Base-by-base conservation (phyloP, 257 asterid genomes). In the Fraxinus cuspidata region DNA sequence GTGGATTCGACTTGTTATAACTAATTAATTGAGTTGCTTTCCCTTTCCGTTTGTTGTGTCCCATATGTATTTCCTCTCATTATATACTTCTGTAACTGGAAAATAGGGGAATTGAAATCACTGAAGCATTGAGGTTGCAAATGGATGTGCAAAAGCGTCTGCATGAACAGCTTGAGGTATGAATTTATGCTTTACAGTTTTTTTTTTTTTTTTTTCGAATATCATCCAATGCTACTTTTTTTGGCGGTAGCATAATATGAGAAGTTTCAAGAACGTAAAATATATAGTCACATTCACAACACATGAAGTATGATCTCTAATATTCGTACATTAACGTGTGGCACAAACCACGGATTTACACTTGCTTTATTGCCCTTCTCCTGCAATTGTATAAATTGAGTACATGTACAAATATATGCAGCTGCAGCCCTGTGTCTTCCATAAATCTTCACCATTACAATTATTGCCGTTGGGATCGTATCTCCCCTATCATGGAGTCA, bases 71-170 rank as follows among this genome's bases (percentile, higher is more conserved):
- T 72, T 32, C 51, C 64, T 77, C 81, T 70, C 79, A 81, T 56
- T 78, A 19, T 60, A 56, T 76, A 75, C 81, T 56, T 49, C 44
- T 68, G 66, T 28, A 60, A 47, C 77, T 73, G 34, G 34, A 37
- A 73, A 74, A 75, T 87, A 93, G 98, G 82, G 97, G 98, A 37
- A 88, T 94, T 74, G 97, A 92, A 85, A 89, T 94, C 82, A 90
- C 97, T 29, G 98, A 94, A 88, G 98, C 98, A 40, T 83, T 94
- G 72, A 90, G 97, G 2, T 79, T 94, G 79, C 98, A 94, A 85
- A 88, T 94, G 92, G 98, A 94, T 81, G 98, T 94, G 72, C 98
- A 94, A 83, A 94, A 94, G 87, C 91, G 96, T 76, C 96, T 94
- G 74, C 98, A 94, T 32, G 97, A 92, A 84, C 98, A 94, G 84